Evolutionary conservation across 1,284 basidiomycete species (phyloP).

Genomic region (Polyporus tsugae): DNA sequence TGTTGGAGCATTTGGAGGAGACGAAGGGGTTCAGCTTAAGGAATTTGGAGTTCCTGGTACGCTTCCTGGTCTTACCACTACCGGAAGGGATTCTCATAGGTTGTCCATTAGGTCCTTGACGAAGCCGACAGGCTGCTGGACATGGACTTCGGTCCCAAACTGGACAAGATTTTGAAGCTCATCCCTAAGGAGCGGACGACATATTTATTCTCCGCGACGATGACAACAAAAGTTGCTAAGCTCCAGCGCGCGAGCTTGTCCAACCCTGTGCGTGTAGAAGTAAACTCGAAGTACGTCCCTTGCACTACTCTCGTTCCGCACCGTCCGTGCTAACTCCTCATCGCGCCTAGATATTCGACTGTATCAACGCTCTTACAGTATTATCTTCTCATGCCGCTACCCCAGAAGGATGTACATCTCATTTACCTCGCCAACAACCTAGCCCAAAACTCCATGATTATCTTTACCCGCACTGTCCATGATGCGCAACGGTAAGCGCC

Average conservation of each 20-base stretch:
- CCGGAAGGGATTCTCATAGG: background rate
- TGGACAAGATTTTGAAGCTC: slow-evolving; percentile 97
- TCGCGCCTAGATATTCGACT: slow-evolving; percentile 86
- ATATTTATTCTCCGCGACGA: slow-evolving; percentile 99
- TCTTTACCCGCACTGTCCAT: slow-evolving; percentile 96
- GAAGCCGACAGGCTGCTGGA: slow-evolving; percentile 97
- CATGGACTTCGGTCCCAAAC: slow-evolving; percentile 97
- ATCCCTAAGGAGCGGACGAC: slow-evolving; percentile 96
- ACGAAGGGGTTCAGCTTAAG: slow-evolving; percentile 97
- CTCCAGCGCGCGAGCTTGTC: slow-evolving; percentile 95
- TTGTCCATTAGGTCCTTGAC: slow-evolving; percentile 80
- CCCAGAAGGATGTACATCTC: slow-evolving; percentile 93
- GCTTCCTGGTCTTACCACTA: slow-evolving; percentile 32
- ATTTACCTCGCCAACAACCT: slow-evolving; percentile 92
- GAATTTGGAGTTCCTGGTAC: slow-evolving; percentile 88
- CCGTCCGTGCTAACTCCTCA: background rate
- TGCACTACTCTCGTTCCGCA: background rate
- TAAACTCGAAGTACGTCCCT: slow-evolving; percentile 83
- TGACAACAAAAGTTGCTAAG: slow-evolving; percentile 99
- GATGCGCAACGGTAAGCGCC: slow-evolving; percentile 82
- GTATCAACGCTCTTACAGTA: slow-evolving; percentile 96
- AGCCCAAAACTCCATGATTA: slow-evolving; percentile 93
- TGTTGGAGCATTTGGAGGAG: slow-evolving; percentile 97
- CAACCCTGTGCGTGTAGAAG: slow-evolving; percentile 96
- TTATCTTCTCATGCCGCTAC: slow-evolving; percentile 94